Base-by-base conservation (phyloP, 495 filamentous ascomycete species). In the Aspergillus campestris region DNA sequence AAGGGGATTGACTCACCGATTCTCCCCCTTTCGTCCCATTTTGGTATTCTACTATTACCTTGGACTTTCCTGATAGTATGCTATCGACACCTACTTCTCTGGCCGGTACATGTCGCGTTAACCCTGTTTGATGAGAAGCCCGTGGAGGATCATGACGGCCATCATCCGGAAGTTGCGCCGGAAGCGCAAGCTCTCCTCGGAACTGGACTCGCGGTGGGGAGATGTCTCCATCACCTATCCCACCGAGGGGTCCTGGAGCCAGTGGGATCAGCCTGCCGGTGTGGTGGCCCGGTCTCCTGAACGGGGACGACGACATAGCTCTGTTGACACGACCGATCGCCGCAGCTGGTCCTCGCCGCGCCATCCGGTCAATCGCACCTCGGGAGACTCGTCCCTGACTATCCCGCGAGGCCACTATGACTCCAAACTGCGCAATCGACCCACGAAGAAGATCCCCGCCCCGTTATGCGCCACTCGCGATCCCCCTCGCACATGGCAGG, bases 231-330 rank as follows among this genome's bases (percentile, higher is more conserved):
- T 72, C 48, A 67, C 60, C 31, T 62, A 59, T 51, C 69, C 69
- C 29, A 71, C 50, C 27, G 53, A 64, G 15, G 69, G 69, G 7
- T 72, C 69, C 5, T 72, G 69, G 69, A 72, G 62, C 36, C 62
- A 72, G 43, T 56, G 53, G 45, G 48, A 60, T 38, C 61, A 62
- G 31, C 32, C 53, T 3, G 42, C 44, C 14, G 18, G 18, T 24
- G 5, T 11, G 7, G 40, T 34, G 31, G 37, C 30, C n/a, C 44
- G 38, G 1, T 44, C 61, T 18, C 51, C 51, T 31, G 50, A 48
- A 5, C 53, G 43, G 12, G 14, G 14, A 32, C 44, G 47, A 34
- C 42, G 41, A 34, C 44, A 53, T 34, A 45, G 40, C 11, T 48
- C 54, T 0, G 12, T 49, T 31, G 49, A 47, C 13, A 33, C 48